These are phyloP conservation scores for Debaryomyces castellii DNA, from an alignment of 805 yeast genomes.

Conservation along the genomic window DNA sequence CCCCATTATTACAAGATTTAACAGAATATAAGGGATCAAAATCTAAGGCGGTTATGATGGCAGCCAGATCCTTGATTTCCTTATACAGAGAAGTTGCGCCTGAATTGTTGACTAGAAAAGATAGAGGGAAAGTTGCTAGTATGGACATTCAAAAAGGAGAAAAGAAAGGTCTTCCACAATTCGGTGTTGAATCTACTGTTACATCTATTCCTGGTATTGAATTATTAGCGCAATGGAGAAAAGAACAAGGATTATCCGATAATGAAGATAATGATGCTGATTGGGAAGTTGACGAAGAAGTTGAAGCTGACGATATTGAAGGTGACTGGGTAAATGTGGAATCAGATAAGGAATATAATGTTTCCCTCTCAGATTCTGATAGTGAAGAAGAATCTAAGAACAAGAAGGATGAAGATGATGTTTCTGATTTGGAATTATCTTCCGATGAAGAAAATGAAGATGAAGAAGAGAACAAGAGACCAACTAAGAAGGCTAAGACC, in stretches of 20 bases:
- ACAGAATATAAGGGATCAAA: conserved; percentile 90
- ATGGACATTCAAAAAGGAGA: conserved; percentile 72
- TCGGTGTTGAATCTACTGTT: conserved; percentile 70
- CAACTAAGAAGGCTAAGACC: conserved; percentile 30
- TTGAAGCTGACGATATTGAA: conserved; percentile 58
- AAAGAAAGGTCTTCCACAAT: conserved; percentile 52
- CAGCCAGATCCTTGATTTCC: conserved; percentile 84
- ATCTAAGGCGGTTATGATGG: conserved; percentile 90
- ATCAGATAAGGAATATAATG: conserved; percentile 71
- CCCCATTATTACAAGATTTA: conserved; percentile 83
- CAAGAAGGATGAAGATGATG: conserved; percentile 22
- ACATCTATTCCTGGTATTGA: conserved; percentile 91
- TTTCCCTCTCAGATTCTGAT: conserved; percentile 52
- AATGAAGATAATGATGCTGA: conserved; percentile 52
- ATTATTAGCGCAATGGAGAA: conserved; percentile 82
- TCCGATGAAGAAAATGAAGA: conserved; percentile 26
- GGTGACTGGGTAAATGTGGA: conserved; percentile 93
- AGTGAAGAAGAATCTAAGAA: conserved; percentile 18
- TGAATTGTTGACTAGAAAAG: conserved; percentile 85
- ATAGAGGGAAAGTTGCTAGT: conserved; percentile 90
- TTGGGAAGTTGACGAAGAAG: conserved; percentile 60
- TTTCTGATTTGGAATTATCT: conserved; percentile 50
- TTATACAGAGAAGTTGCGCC: conserved; percentile 95
- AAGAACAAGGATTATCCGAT: conserved; percentile 54
- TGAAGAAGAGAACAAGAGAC: conserved; percentile 20